Percentiles rank a stretch among this genome's conserved stretches.
These are phyloP conservation scores for Fusarium miscanthi DNA, from an alignment of 2,329 filamentous ascomycete genomes.

Conservation along the genomic window DNA sequence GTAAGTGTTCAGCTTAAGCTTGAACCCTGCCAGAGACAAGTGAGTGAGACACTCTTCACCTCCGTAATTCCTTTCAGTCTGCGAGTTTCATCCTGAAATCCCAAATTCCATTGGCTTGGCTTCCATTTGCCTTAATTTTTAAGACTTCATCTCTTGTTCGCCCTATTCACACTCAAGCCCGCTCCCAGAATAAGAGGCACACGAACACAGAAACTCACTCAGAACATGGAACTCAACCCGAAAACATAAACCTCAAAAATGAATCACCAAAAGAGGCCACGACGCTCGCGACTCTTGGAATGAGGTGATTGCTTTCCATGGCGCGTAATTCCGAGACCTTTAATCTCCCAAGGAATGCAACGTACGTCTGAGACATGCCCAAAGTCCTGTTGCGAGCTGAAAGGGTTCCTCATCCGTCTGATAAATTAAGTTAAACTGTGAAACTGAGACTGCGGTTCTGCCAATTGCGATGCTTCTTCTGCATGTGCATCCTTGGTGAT, in stretches of 20 bases:
- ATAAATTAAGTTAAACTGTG: background rate
- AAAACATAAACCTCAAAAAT: constrained; percentile 17
- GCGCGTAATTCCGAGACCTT: constrained; percentile 1
- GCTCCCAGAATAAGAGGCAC: background rate
- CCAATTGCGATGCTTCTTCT: background rate
- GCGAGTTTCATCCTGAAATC: background rate
- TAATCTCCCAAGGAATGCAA: constrained; percentile 35
- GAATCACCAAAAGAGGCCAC: background rate
- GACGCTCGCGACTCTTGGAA: constrained; percentile 9
- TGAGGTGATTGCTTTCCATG: constrained; percentile 1
- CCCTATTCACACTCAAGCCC: background rate
- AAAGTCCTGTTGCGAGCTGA: background rate
- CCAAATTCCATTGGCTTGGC: background rate
- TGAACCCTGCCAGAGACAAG: background rate
- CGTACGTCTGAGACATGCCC: constrained; percentile 15
- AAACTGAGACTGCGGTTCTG: background rate
- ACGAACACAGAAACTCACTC: background rate
- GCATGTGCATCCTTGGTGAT: background rate
- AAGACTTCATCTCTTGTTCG: background rate
- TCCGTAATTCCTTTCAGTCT: background rate
- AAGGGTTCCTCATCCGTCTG: background rate
- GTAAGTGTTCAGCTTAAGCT: background rate
- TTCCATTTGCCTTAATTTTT: background rate
- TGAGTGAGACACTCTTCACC: constrained; percentile 18
- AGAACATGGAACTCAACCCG: background rate